Evolutionary conservation across 2,329 filamentous ascomycete species (phyloP).

Genomic region (Cephalotrichum gorgonifer): DNA sequence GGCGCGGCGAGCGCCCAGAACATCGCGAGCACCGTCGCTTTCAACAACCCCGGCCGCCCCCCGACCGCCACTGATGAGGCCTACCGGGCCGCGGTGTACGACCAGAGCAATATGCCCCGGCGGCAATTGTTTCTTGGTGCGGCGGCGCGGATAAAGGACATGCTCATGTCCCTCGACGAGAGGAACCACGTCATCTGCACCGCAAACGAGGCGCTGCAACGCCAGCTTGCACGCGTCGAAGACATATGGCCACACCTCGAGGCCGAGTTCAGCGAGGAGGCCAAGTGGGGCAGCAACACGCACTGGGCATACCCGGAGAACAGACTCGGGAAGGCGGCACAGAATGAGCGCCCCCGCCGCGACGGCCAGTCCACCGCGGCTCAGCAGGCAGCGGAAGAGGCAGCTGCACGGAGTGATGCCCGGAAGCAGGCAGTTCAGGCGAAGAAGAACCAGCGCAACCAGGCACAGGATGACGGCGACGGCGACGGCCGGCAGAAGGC

Average conservation of each 20-base stretch:
- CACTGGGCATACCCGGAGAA: constrained; percentile 96
- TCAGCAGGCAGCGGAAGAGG: constrained; percentile 70
- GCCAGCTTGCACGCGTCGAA: constrained; percentile 75
- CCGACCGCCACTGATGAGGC: constrained; percentile 32
- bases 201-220: constrained; percentile 79
- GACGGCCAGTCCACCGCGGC: constrained; percentile 73
- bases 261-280: constrained; percentile 85
- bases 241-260: constrained; percentile 81
- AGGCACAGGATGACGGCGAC: constrained; percentile 70
- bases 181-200: constrained; percentile 96
- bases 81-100: constrained; percentile 34
- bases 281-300: constrained; percentile 78
- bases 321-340: constrained; percentile 53
- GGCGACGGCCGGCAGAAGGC: constrained; percentile 46
- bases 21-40: constrained; percentile 30
- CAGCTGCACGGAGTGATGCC: constrained; percentile 72
- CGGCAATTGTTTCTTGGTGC: constrained; percentile 71
- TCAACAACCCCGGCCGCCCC: constrained; percentile 23
- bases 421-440: constrained; percentile 72
- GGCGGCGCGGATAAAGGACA: constrained; percentile 67
- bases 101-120: constrained; percentile 50
- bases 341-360: constrained; percentile 63
- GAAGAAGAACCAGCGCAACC: constrained; percentile 60
- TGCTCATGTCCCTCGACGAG: constrained; percentile 87
- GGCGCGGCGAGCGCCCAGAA: constrained; percentile 35